Conservation (phyloP, 257 asterid species). For the Capsicum baccatum region DNA sequence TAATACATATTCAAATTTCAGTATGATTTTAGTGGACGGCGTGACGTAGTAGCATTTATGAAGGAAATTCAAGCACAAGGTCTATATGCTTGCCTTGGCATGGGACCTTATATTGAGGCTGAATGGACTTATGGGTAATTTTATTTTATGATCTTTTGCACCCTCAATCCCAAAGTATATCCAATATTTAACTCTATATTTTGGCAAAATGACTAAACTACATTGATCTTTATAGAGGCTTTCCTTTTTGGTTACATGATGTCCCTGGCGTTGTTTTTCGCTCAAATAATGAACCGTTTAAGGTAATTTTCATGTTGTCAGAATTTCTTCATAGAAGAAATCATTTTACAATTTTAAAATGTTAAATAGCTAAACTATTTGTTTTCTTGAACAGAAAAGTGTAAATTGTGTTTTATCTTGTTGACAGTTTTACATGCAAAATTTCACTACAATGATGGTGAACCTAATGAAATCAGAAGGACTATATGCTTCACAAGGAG, state of each 20-base stretch:
- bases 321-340: neutral
- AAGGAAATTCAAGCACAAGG: constrained; percentile 75
- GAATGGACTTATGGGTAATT: constrained; percentile 96
- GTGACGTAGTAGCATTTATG: constrained; percentile 64
- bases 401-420: neutral
- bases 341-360: neutral
- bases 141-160: neutral
- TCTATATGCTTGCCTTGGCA: constrained; percentile 76
- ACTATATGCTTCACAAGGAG: constrained; percentile 86
- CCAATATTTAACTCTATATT: neutral
- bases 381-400: neutral
- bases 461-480: constrained; percentile 73
- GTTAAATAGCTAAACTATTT: neutral
- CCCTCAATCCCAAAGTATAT: neutral
- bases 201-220: neutral
- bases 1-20: constrained; percentile 23
- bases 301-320: constrained; percentile 46
- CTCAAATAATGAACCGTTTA: constrained; percentile 74
- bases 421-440: constrained; percentile 67
- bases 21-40: constrained; percentile 83
- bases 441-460: constrained; percentile 74
- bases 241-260: constrained; percentile 94
- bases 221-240: constrained; percentile 52
- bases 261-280: constrained; percentile 67
- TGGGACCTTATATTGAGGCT: constrained; percentile 82